phyloP scores from a whole-genome alignment of 345 rosid genomes.

The Eucalyptus lansdowneana region DNA sequence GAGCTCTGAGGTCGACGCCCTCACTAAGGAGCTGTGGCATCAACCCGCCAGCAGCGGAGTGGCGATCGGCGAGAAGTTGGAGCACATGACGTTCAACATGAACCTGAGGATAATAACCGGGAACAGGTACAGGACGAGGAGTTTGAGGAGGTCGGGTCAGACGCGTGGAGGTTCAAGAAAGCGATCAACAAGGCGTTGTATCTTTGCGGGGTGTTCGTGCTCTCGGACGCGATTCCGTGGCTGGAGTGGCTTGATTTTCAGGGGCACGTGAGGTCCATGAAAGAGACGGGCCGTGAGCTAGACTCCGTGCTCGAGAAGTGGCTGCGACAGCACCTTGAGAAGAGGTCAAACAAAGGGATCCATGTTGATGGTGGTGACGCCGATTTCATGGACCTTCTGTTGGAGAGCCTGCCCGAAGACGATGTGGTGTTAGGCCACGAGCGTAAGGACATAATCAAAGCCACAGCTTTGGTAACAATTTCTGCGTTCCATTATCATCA shows the following conservation, averaged over 20 bases:
- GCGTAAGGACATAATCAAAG: neutral
- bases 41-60: neutral
- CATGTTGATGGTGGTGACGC: neutral
- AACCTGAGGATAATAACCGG: neutral
- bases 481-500: neutral
- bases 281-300: neutral
- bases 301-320: neutral
- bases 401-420: neutral
- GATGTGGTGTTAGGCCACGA: neutral
- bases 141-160: neutral
- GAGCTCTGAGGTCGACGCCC: neutral
- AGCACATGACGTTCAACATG: neutral
- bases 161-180: neutral
- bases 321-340: neutral
- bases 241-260: neutral
- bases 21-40: neutral
- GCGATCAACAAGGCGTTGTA: neutral
- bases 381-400: constrained; percentile 1
- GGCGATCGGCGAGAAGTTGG: neutral
- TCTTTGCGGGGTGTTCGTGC: neutral
- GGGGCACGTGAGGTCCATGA: constrained; percentile 6
- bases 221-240: constrained; percentile 2
- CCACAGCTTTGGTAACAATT: constrained; percentile 3
- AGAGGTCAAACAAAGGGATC: neutral
- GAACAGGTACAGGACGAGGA: neutral